These are phyloP conservation scores for Ascochyta viciae-villosae DNA, from an alignment of 2,329 filamentous ascomycete species.

Conservation along the genomic window DNA sequence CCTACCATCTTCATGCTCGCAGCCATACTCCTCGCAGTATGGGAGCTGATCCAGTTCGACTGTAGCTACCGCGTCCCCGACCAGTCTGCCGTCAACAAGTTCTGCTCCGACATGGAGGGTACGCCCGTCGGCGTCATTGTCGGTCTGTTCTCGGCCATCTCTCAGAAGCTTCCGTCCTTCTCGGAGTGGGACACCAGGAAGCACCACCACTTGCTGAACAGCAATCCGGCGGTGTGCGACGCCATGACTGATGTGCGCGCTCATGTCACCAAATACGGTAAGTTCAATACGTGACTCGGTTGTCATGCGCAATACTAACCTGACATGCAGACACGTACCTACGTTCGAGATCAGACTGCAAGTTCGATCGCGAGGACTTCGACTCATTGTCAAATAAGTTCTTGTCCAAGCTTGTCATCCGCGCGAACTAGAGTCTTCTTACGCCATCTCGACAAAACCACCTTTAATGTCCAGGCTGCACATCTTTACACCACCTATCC, in stretches of 20 bases:
- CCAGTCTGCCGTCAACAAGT: constrained; percentile 83
- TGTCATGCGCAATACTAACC: constrained; percentile 50
- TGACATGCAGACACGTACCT: constrained; percentile 79
- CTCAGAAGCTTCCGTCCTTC: constrained; percentile 91
- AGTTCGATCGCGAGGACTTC: constrained; percentile 91
- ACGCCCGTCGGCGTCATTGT: constrained; percentile 96
- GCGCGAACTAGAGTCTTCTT: constrained; percentile 71
- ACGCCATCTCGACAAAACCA: constrained; percentile 17
- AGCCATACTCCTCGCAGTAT: constrained; percentile 89
- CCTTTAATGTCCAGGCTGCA: constrained; percentile 28
- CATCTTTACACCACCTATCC: constrained; percentile 21
- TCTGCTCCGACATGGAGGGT: constrained; percentile 96
- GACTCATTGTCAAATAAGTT: constrained; percentile 98
- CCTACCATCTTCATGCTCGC: constrained; percentile 98
- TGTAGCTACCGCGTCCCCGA: constrained; percentile 95
- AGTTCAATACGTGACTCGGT: constrained; percentile 49
- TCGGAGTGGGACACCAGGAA: constrained; percentile 93
- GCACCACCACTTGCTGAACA: constrained; percentile 88
- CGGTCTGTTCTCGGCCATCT: constrained; percentile 96
- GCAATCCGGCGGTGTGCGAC: constrained; percentile 90
- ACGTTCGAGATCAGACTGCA: constrained; percentile 76
- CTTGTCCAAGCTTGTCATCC: constrained; percentile 93
- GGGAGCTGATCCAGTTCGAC: constrained; percentile 99
- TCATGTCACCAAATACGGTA: constrained; percentile 93
- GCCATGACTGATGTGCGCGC: constrained; percentile 95